Evolutionary conservation across 495 filamentous ascomycete species (phyloP).

Genomic region (Alectoria sarmentosa): DNA sequence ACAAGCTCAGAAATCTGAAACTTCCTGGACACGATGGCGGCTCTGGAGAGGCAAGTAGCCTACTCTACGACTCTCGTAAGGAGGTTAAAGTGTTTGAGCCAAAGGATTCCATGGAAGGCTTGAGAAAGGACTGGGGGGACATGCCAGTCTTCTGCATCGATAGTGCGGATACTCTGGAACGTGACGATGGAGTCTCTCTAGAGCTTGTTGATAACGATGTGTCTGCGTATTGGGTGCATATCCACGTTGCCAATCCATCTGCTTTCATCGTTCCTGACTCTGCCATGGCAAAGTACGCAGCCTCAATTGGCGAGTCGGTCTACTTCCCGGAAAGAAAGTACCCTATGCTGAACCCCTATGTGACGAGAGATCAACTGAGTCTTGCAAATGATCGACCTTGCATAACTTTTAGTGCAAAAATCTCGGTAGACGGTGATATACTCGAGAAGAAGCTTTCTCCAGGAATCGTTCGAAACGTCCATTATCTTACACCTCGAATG

Average conservation of each 20-base stretch:
- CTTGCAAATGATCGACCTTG: conserved; percentile 58
- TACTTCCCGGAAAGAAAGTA: conserved; percentile 69
- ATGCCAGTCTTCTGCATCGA: conserved; percentile 82
- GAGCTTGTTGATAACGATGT: conserved; percentile 50
- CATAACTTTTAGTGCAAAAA: conserved; percentile 73
- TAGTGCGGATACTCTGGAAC: conserved; percentile 58
- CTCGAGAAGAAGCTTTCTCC: conserved; percentile 63
- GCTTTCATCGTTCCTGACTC: conserved; percentile 61
- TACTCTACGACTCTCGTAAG: conserved; percentile 29
- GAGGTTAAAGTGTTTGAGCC: conserved; percentile 29
- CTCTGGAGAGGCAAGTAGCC: conserved; percentile 30
- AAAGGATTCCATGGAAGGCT: conserved; percentile 47
- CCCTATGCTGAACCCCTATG: conserved; percentile 60
- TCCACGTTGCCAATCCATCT: conserved; percentile 91
- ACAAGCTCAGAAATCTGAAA: conserved; percentile 49
- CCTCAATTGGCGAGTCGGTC: conserved; percentile 53
- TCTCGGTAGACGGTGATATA: conserved; percentile 59
- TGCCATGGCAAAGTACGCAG: conserved; percentile 55
- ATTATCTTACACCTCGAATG: conserved; percentile 58
- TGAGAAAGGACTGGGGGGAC: conserved; percentile 65
- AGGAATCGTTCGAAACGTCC: conserved; percentile 65
- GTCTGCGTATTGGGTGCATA: conserved; percentile 66
- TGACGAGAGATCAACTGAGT: conserved; percentile 59
- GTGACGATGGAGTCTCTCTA: conserved; percentile 85
- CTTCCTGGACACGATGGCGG: conserved; percentile 49